These are phyloP conservation scores for Fraxinus dipetala DNA, from an alignment of 305 asterid species.

Conservation along the genomic window DNA sequence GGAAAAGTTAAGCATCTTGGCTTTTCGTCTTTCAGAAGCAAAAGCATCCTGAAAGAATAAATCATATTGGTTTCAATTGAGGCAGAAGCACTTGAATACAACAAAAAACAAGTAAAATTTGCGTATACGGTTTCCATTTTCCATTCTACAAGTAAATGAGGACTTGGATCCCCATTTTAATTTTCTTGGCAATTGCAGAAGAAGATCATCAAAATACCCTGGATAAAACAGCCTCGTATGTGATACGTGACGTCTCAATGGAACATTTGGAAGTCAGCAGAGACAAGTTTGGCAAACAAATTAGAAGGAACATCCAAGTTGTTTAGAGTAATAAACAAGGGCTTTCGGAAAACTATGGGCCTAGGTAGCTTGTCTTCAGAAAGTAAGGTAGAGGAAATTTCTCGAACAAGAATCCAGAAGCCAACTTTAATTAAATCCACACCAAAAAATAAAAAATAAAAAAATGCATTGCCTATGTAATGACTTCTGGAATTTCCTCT, in stretches of 20 bases:
- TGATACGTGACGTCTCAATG: too few species aligned
- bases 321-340: too few species aligned
- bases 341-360: too few species aligned
- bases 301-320: too few species aligned
- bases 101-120: neutral
- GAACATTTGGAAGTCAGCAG: too few species aligned
- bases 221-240: too few species aligned
- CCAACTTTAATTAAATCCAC: neutral
- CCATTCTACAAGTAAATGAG: neutral
- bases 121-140: neutral
- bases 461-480: too few species aligned
- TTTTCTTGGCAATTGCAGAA: neutral
- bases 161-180: neutral
- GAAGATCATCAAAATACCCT: too few species aligned
- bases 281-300: too few species aligned
- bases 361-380: neutral
- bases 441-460: too few species aligned
- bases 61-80: neutral
- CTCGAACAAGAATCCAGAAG: neutral
- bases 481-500: neutral
- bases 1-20: constrained; percentile 99
- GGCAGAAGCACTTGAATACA: constrained; percentile 11
- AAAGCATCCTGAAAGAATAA: constrained; percentile 67
- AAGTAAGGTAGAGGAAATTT: neutral
- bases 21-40: constrained; percentile 96